Evolutionary conservation across 805 yeast species (phyloP), one percentile per base, ranked within the genome.

Genomic region (Spathaspora sp.): DNA sequence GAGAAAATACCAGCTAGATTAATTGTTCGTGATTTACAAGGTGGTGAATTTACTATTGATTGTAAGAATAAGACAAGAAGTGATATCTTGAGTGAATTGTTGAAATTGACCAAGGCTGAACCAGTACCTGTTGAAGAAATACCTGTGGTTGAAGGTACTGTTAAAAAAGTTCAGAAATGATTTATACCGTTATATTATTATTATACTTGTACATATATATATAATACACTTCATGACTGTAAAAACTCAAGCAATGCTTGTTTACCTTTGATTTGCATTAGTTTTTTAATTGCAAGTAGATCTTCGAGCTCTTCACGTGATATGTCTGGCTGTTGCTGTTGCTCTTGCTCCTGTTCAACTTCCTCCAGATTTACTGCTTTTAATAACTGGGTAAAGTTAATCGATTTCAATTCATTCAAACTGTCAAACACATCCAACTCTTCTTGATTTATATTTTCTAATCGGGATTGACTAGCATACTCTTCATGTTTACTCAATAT

Each of bases 211-310:
- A 52, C 48, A 52, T 52, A 52, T 43, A 46, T 32, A 35, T 16
- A n/a, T 48, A 31, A 48, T 48, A 46, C 43, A 40, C 12, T 17
- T 17, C 52, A 56, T 32, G 64, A 56, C 51, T 70, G 70, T 51
- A 90, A 73, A 63, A 89, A 86, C 44, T 79, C 66, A 56, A 89
- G 48, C 44, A 91, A 65, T 46, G 80, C 78, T 4, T 83, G 89
- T 57, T 79, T 78, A 1, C 96, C 96, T 65, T 87, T 91, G 42
- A 79, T 54, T 55, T 81, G 77, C 65, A 92, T 77, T 48, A 92
- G 68, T 58, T 74, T 70, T 60, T 82, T 85, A 44, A 91, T 78
- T 20, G 80, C 70, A 38, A 72, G 54, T 26, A 88, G 70, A 48
- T 84, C 84, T 3, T 68, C 61, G 1, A 80, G 42, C 56, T 86